Evolutionary conservation across 176 grass and related monocot genomes (phyloP).

Genomic region (Oryza nivara): DNA sequence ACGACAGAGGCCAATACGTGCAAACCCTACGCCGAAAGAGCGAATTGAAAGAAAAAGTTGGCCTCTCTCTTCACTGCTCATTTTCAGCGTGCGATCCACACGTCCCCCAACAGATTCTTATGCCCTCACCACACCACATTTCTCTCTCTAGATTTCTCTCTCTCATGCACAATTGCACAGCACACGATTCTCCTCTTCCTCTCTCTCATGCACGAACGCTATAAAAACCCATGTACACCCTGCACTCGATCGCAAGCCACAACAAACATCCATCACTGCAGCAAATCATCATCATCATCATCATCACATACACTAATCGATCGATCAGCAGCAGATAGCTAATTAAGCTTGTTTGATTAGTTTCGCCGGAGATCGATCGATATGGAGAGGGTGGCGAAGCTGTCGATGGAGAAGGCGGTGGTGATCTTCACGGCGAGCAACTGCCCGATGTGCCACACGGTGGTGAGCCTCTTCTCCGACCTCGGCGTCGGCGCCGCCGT

Average conservation of each 20-base stretch:
- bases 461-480: constrained; percentile 58
- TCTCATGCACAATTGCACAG: background rate
- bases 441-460: constrained; percentile 66
- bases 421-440: constrained; percentile 57
- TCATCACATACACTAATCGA: background rate
- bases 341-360: background rate
- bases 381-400: constrained; percentile 55
- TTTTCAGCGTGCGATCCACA: background rate
- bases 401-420: constrained; percentile 59
- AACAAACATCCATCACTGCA: background rate
- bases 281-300: constrained; percentile 11
- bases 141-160: background rate
- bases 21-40: background rate
- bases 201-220: constrained; percentile 22
- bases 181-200: background rate
- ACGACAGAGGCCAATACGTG: background rate
- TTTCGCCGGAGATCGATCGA: background rate
- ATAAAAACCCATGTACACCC: constrained; percentile 22
- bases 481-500: constrained; percentile 51
- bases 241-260: constrained; percentile 13
- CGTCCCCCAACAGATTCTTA: background rate
- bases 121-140: background rate
- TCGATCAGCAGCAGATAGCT: too few species aligned
- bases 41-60: background rate
- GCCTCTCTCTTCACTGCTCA: background rate